phyloP scores from a whole-genome alignment of 331 rosid genomes.

The Prunus yedoensis region DNA sequence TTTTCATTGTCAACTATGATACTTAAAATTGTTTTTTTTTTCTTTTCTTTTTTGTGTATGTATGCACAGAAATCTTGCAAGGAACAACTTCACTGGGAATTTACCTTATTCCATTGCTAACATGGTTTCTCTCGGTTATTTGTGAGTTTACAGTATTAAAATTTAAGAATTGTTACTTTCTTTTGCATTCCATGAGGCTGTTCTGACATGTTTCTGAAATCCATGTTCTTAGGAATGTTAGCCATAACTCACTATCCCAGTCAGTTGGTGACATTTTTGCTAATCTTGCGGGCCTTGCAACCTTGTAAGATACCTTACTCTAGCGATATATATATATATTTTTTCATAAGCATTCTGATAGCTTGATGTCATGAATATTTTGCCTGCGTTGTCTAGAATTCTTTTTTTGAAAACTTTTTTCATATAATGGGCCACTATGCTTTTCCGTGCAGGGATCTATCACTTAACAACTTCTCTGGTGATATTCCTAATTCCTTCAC shows the following conservation, averaged over 20 bases:
- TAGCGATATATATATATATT: background rate
- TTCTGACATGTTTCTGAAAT: conserved; percentile 18
- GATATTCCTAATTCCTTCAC: conserved; percentile 74
- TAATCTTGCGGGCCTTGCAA: conserved; percentile 49
- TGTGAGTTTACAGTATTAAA: conserved; percentile 59
- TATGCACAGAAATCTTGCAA: conserved; percentile 70
- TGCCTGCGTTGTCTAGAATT: background rate
- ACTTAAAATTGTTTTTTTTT: background rate
- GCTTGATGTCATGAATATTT: conserved; percentile 17
- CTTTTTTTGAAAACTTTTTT: background rate
- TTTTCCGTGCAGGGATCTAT: conserved; percentile 69
- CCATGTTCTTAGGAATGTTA: conserved; percentile 62
- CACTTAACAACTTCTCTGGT: conserved; percentile 74
- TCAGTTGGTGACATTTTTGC: conserved; percentile 68
- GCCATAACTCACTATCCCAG: conserved; percentile 64
- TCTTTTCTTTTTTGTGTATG: conserved; percentile 4
- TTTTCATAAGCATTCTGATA: conserved; percentile 1
- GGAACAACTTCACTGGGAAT: conserved; percentile 79
- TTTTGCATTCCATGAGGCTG: conserved; percentile 10
- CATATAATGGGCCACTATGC: conserved; percentile 9
- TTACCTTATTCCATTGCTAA: conserved; percentile 84
- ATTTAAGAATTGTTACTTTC: background rate
- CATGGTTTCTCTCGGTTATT: conserved; percentile 63
- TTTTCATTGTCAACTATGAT: conserved; percentile 6
- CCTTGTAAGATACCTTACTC: conserved; percentile 63